A percentile compares a stretch with the other conserved stretches of the same genome.
Conservation (phyloP, 345 rosid species). For the Gossypium bickii region DNA sequence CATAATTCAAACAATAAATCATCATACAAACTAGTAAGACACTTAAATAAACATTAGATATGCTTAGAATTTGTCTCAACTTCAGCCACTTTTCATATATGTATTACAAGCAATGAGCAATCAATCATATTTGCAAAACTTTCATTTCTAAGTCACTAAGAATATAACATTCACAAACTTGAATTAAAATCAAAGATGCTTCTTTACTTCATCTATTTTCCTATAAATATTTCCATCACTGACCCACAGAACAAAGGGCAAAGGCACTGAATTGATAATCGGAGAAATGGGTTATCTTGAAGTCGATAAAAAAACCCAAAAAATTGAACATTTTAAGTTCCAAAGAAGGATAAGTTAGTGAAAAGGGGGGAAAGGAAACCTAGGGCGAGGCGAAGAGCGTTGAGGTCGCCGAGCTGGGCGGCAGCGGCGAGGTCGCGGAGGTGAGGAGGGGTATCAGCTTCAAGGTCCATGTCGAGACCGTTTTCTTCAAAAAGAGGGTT, state of each 20-base stretch:
- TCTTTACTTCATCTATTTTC: neutral
- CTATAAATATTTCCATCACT: neutral
- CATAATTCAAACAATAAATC: neutral
- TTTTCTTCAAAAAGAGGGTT: conserved; percentile 59
- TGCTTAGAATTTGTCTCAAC: neutral
- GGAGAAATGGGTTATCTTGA: neutral
- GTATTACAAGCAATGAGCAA: neutral
- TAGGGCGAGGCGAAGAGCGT: conserved; percentile 66
- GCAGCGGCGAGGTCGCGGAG: conserved; percentile 72
- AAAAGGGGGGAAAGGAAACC: conserved; percentile 32
- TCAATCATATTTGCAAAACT: neutral
- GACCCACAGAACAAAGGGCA: too few relatives aligned
- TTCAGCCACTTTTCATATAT: neutral
- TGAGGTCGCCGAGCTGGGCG: conserved; percentile 55
- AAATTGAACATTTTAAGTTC: neutral
- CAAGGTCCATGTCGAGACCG: conserved; percentile 42
- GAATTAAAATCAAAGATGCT: neutral
- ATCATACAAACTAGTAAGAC: neutral
- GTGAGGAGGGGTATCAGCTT: conserved; percentile 57
- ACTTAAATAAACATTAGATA: neutral
- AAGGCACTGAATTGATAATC: neutral
- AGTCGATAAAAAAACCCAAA: neutral
- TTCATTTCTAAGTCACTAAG: neutral
- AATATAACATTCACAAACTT: neutral
- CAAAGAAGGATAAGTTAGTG: neutral